phyloP scores from a whole-genome alignment of 768 basidiomycete species.

The Boletus reticulatus region DNA sequence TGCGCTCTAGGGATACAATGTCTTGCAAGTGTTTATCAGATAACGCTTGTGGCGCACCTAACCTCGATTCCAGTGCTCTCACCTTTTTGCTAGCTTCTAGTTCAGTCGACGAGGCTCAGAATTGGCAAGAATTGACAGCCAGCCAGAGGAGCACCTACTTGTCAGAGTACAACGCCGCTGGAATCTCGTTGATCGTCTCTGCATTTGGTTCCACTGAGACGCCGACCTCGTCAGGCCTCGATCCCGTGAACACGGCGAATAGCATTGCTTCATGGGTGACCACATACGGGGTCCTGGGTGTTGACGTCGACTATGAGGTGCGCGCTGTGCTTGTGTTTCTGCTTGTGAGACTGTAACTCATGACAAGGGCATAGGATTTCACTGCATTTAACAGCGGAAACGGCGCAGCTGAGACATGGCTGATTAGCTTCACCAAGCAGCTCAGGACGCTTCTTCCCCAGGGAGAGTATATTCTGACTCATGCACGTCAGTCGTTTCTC shows the following conservation, averaged over 20 bases:
- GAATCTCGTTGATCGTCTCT: conserved; percentile 57
- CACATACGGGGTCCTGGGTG: conserved; percentile 45
- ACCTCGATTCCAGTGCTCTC: conserved; percentile 27
- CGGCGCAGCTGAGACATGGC: conserved; percentile 40
- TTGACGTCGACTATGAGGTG: conserved; percentile 56
- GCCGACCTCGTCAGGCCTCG: conserved; percentile 41
- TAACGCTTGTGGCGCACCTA: neutral
- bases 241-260: conserved; percentile 41
- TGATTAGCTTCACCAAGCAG: conserved; percentile 31
- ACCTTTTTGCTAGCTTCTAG: conserved; percentile 43
- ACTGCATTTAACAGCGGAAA: conserved; percentile 31
- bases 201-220: conserved; percentile 45
- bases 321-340: too few species aligned
- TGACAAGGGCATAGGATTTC: conserved; percentile 27
- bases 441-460: conserved; percentile 34
- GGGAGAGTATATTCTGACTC: conserved; percentile 33
- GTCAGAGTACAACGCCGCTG: conserved; percentile 48
- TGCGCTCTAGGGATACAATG: conserved; percentile 31
- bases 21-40: conserved; percentile 24
- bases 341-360: neutral
- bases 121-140: conserved; percentile 41
- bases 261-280: conserved; percentile 47
- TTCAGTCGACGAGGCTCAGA: conserved; percentile 42
- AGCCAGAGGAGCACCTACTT: conserved; percentile 40
- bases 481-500: conserved; percentile 32